A percentile compares a stretch with the other conserved stretches of the same genome.
phyloP scores from a whole-genome alignment of 805 yeast genomes.

The Kuraishia hungarica region DNA sequence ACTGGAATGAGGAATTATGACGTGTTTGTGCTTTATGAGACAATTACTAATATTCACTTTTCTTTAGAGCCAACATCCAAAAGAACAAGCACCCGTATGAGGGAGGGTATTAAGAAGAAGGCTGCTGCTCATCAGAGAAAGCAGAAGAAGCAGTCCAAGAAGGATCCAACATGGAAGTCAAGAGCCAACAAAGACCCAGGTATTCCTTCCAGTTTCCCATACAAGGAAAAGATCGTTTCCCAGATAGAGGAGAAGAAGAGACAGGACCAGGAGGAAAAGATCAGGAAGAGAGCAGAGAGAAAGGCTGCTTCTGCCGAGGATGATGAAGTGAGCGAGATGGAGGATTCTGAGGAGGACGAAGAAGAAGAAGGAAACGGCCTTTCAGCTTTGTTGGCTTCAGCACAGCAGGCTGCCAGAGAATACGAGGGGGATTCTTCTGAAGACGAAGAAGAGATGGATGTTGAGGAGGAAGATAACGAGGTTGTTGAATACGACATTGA shows the following conservation, averaged over 20 bases:
- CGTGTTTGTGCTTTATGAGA: background rate
- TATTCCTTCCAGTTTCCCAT: constrained; percentile 91
- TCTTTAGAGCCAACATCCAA: constrained; percentile 65
- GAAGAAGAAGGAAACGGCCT: constrained; percentile 39
- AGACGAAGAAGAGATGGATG: constrained; percentile 27
- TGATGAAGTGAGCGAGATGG: constrained; percentile 24
- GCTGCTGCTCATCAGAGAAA: constrained; percentile 88
- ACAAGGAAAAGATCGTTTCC: constrained; percentile 71
- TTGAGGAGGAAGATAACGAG: constrained; percentile 37
- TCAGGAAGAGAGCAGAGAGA: constrained; percentile 38
- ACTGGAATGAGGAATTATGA: too few relatives aligned
- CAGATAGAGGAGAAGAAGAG: constrained; percentile 62
- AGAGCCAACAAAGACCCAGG: constrained; percentile 83
- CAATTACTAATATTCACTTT: background rate
- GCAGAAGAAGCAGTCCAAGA: constrained; percentile 73
- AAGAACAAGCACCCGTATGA: constrained; percentile 85
- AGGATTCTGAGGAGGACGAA: constrained; percentile 20
- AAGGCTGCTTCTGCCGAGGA: constrained; percentile 32
- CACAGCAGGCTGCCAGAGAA: constrained; percentile 77
- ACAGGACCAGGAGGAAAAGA: constrained; percentile 46
- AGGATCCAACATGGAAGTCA: constrained; percentile 91
- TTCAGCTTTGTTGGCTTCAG: constrained; percentile 83
- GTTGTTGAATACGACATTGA: constrained; percentile 41
- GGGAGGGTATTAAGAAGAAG: constrained; percentile 94
- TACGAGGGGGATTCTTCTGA: constrained; percentile 47